These are phyloP conservation scores for Catunica adiposa DNA, from an alignment of 2,329 filamentous ascomycete genomes.

Conservation along the genomic window DNA sequence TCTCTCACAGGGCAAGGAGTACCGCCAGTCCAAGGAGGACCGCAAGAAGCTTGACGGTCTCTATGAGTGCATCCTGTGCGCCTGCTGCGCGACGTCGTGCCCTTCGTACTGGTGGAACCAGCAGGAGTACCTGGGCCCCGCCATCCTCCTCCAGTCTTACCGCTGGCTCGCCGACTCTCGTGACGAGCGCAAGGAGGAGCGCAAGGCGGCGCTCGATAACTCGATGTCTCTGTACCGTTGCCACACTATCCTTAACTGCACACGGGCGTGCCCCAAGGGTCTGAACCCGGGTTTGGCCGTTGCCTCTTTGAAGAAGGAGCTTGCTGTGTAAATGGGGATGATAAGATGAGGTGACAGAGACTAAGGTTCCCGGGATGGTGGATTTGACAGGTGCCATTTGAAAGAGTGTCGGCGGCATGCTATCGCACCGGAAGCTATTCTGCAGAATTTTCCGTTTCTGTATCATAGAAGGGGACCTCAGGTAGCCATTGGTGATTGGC, in stretches of 20 bases:
- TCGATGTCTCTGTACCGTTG: constrained; percentile 98
- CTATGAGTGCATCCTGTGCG: constrained; percentile 98
- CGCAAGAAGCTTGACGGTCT: constrained; percentile 94
- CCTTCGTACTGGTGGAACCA: constrained; percentile 99
- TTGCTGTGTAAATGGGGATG: constrained; percentile 34
- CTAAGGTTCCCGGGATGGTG: too few species aligned
- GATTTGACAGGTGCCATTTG: too few species aligned
- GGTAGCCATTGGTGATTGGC: neutral
- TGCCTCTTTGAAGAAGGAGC: constrained; percentile 95
- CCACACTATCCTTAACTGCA: constrained; percentile 99
- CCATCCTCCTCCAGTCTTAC: constrained; percentile 93
- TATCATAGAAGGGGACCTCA: too few species aligned
- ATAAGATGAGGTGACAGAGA: neutral
- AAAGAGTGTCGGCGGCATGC: neutral
- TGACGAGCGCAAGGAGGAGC: constrained; percentile 75
- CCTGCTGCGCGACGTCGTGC: constrained; percentile 97
- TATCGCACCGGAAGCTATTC: neutral
- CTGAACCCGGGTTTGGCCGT: constrained; percentile 91
- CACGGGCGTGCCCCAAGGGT: constrained; percentile 93
- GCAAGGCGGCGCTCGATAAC: constrained; percentile 88
- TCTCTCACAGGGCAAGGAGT: constrained; percentile 60
- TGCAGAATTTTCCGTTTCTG: too few species aligned
- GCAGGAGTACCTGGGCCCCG: constrained; percentile 94
- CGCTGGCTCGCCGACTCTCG: constrained; percentile 91
- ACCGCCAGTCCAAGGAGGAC: constrained; percentile 78